These are phyloP conservation scores for Trichoderma gracile DNA, from an alignment of 2,329 filamentous ascomycete genomes.

Conservation along the genomic window DNA sequence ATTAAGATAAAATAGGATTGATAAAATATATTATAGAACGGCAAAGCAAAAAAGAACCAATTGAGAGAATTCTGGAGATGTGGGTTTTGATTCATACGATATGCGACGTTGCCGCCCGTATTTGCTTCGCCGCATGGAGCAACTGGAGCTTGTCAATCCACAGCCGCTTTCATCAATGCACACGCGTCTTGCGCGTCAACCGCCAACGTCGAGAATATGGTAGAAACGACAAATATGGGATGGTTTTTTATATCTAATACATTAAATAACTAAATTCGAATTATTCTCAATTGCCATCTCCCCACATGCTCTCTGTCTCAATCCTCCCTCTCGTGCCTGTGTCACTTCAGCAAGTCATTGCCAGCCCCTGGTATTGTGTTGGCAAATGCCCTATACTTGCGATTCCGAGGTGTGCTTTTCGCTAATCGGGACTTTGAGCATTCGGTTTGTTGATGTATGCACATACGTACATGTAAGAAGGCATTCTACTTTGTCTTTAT, in stretches of 20 bases:
- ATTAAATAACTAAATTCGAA: neutral
- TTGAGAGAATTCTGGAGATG: neutral
- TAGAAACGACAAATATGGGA: neutral
- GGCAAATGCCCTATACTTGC: neutral
- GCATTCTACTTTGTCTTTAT: too few relatives aligned
- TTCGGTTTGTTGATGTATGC: neutral
- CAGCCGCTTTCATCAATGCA: slow-evolving; percentile 6
- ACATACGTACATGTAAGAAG: too few relatives aligned
- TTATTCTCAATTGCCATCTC: neutral
- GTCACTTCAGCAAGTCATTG: slow-evolving; percentile 24
- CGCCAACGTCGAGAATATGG: neutral
- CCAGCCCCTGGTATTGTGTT: neutral
- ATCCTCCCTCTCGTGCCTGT: neutral
- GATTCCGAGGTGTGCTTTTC: slow-evolving; percentile 10
- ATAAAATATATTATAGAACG: too few relatives aligned
- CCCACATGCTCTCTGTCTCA: neutral
- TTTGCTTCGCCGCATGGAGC: neutral
- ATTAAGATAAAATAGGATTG: neutral
- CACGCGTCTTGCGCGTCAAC: neutral
- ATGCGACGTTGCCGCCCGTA: neutral
- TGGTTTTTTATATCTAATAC: neutral
- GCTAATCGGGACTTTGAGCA: slow-evolving; percentile 16
- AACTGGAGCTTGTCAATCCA: neutral
- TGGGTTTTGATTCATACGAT: neutral
- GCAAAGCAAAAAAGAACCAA: too few relatives aligned